Percentiles rank a stretch among this genome's conserved stretches.
Evolutionary conservation across 2,329 filamentous ascomycete species (phyloP).

Genomic region (Sporothrix inflata): DNA sequence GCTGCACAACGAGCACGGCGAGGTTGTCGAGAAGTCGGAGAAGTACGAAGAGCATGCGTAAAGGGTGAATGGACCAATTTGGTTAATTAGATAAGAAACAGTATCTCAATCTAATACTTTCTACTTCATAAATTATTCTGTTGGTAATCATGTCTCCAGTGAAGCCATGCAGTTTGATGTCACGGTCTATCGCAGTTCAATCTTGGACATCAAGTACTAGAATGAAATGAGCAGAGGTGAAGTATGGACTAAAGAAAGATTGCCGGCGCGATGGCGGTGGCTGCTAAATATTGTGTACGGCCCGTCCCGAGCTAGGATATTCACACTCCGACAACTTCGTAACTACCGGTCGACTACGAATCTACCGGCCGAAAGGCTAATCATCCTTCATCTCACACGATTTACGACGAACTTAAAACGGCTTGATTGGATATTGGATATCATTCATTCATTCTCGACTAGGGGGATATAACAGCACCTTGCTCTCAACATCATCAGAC

Average conservation of each 20-base stretch:
- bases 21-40: not conserved
- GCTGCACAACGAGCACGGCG: constrained; percentile 14
- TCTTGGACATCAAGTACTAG: no score
- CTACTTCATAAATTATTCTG: no score
- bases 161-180: no score
- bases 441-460: not conserved
- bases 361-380: not conserved
- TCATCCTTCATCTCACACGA: not conserved
- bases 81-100: not conserved
- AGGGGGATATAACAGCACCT: not conserved
- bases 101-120: no score
- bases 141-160: no score
- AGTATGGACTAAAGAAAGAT: no score
- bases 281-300: not conserved
- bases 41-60: not conserved
- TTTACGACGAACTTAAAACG: not conserved
- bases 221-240: no score
- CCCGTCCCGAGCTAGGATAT: not conserved
- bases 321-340: not conserved
- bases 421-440: not conserved
- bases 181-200: no score
- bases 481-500: no score
- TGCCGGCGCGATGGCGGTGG: no score
- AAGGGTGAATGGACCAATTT: not conserved
- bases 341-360: not conserved